phyloP scores from a whole-genome alignment of 2,329 filamentous ascomycete genomes.

The Purpureocillium takamizusanense region DNA sequence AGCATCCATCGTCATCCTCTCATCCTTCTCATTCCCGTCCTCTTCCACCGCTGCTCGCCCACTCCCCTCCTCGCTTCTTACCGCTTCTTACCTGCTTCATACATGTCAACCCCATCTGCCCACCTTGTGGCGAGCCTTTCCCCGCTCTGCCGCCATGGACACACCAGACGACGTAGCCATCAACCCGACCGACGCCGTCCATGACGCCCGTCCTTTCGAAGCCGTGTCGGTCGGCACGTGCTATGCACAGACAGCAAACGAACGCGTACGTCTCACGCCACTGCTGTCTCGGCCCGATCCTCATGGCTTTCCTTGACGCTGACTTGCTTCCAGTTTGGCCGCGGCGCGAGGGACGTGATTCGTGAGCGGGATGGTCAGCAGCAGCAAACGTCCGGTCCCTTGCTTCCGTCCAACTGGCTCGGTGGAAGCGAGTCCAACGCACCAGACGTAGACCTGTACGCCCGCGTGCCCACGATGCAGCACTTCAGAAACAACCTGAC shows the following conservation, averaged over 20 bases:
- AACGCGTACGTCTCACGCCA: conserved; percentile 23
- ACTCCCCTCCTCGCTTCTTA: background rate
- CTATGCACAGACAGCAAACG: conserved; percentile 24
- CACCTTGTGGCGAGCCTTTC: conserved; percentile 5
- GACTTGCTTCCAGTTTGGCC: conserved; percentile 23
- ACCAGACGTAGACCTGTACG: too few relatives aligned
- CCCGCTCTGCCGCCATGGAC: conserved; percentile 8
- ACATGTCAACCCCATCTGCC: conserved; percentile 2
- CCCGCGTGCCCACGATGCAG: conserved; percentile 23
- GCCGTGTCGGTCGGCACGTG: conserved; percentile 24
- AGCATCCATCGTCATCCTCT: too few relatives aligned
- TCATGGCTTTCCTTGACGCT: background rate
- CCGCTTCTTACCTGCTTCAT: conserved; percentile 2
- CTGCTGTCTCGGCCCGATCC: too few relatives aligned
- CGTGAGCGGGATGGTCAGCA: conserved; percentile 26
- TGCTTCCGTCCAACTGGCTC: too few relatives aligned
- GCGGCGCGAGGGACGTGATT: conserved; percentile 21
- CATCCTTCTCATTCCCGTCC: background rate
- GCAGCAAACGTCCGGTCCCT: too few relatives aligned
- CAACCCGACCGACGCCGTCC: too few relatives aligned
- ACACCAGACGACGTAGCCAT: background rate
- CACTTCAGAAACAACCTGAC: conserved; percentile 46
- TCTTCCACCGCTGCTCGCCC: background rate
- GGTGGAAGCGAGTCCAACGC: too few relatives aligned
- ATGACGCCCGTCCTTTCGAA: conserved; percentile 8